These are phyloP conservation scores for Scheffersomyces lignicola DNA, from an alignment of 1,139 yeast genomes.

Conservation along the genomic window DNA sequence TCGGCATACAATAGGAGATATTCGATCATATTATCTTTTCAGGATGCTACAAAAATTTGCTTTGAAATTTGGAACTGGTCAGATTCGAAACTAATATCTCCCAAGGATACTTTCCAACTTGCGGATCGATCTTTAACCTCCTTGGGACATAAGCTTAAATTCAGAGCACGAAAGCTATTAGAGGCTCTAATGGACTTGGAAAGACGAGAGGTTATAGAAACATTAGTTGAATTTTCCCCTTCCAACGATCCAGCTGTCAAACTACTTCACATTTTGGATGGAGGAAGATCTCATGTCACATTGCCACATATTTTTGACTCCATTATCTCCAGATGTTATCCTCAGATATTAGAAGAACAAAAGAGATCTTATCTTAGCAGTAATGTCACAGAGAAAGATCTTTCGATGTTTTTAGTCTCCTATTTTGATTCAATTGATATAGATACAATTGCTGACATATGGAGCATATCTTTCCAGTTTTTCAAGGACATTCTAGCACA, in stretches of 20 bases:
- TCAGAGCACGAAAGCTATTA: slow-evolving; percentile 65
- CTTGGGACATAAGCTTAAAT: slow-evolving; percentile 67
- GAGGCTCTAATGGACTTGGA: slow-evolving; percentile 71
- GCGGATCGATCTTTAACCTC: slow-evolving; percentile 50
- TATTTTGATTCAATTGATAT: slow-evolving; percentile 68
- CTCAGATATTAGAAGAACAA: slow-evolving; percentile 30
- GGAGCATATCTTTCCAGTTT: slow-evolving; percentile 57
- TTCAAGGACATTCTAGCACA: slow-evolving; percentile 58
- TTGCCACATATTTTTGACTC: slow-evolving; percentile 67
- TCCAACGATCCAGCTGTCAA: slow-evolving; percentile 32
- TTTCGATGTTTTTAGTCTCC: slow-evolving; percentile 52
- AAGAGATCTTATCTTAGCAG: slow-evolving; percentile 45
- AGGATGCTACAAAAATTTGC: slow-evolving; percentile 54
- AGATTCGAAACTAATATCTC: slow-evolving; percentile 42
- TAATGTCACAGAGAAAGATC: slow-evolving; percentile 37
- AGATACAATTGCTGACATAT: slow-evolving; percentile 77
- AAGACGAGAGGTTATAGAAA: slow-evolving; percentile 72
- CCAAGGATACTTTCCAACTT: slow-evolving; percentile 9
- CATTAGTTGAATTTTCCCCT: slow-evolving; percentile 46
- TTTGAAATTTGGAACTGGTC: slow-evolving; percentile 77
- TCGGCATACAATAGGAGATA: slow-evolving; percentile 56
- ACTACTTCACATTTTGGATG: slow-evolving; percentile 75
- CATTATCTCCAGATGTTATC: slow-evolving; percentile 39
- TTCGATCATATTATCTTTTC: slow-evolving; percentile 62
- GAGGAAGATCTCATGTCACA: slow-evolving; percentile 76